These are phyloP conservation scores for Penicillium decumbens DNA, from an alignment of 2,329 filamentous ascomycete genomes.

Conservation along the genomic window DNA sequence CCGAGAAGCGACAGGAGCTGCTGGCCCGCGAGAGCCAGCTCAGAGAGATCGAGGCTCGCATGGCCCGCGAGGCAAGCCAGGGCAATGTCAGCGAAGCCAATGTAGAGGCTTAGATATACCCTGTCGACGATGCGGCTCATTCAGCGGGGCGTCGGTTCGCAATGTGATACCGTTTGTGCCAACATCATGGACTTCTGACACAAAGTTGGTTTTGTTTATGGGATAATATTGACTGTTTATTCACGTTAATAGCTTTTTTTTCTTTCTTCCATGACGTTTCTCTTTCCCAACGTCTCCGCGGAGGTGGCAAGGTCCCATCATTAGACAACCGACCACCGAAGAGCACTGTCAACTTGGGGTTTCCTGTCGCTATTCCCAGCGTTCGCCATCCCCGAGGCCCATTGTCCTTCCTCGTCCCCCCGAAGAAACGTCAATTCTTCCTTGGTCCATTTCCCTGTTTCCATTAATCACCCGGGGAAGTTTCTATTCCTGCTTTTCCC, in stretches of 20 bases:
- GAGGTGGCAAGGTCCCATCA: constrained; percentile 21
- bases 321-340: constrained; percentile 25
- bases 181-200: constrained; percentile 35
- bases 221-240: constrained; percentile 40
- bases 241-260: constrained; percentile 40
- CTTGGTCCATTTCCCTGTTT: constrained; percentile 7
- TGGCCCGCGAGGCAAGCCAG: constrained; percentile 75
- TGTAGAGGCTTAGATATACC: constrained; percentile 37
- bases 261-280: constrained; percentile 9
- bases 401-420: no score
- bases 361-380: constrained; percentile 5
- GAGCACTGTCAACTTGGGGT: constrained; percentile 10
- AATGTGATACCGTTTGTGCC: constrained; percentile 35
- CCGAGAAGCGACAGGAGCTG: constrained; percentile 98
- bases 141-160: constrained; percentile 27
- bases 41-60: constrained; percentile 96
- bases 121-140: constrained; percentile 27
- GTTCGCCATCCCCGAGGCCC: not conserved
- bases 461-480: constrained; percentile 17
- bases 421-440: constrained; percentile 11
- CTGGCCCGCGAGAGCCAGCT: constrained; percentile 96
- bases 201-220: constrained; percentile 35
- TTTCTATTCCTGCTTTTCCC: constrained; percentile 24
- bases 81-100: constrained; percentile 29
- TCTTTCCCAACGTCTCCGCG: constrained; percentile 15